Conservation (phyloP, 2,329 filamentous ascomycete genomes). For the Beauveria brongniartii region DNA sequence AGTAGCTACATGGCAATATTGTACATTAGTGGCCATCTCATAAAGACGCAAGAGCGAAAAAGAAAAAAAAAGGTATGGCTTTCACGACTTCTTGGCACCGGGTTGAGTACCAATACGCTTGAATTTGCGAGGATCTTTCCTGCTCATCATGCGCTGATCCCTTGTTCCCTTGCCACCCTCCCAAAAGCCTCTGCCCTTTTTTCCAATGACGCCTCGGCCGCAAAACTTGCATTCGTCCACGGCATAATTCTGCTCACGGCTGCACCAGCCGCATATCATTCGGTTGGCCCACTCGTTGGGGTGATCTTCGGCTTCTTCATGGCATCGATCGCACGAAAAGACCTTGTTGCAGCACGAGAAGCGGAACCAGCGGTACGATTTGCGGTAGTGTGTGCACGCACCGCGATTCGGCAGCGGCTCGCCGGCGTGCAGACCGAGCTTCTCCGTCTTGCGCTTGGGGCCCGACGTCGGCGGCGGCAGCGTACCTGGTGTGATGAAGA, state of each 20-base stretch:
- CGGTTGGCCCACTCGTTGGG: slow-evolving; percentile 72
- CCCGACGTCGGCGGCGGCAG: slow-evolving; percentile 31
- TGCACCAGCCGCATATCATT: slow-evolving; percentile 77
- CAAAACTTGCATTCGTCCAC: slow-evolving; percentile 71
- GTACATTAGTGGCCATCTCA: not conserved
- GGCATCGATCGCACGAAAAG: slow-evolving; percentile 62
- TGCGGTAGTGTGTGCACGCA: slow-evolving; percentile 49
- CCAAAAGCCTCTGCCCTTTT: slow-evolving; percentile 67
- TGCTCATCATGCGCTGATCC: slow-evolving; percentile 61
- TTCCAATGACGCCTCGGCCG: slow-evolving; percentile 59
- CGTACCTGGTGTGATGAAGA: slow-evolving; percentile 56
- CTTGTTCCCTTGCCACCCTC: slow-evolving; percentile 80
- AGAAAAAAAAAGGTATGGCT: too few relatives aligned
- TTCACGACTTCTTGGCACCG: slow-evolving; percentile 25
- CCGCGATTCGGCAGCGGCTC: slow-evolving; percentile 46
- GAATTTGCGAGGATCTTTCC: slow-evolving; percentile 69
- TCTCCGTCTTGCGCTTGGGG: slow-evolving; percentile 41
- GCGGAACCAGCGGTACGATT: slow-evolving; percentile 55
- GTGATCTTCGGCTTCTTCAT: slow-evolving; percentile 64
- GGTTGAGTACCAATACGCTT: slow-evolving; percentile 43
- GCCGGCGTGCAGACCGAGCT: slow-evolving; percentile 48
- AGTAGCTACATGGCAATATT: not conserved
- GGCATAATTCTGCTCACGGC: slow-evolving; percentile 70
- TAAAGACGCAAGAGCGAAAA: too few relatives aligned
- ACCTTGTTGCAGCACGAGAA: slow-evolving; percentile 55